Percentiles rank a stretch among this genome's conserved stretches.
phyloP scores from a whole-genome alignment of 2,329 filamentous ascomycete genomes.

The Ophiostoma pallidulum region DNA sequence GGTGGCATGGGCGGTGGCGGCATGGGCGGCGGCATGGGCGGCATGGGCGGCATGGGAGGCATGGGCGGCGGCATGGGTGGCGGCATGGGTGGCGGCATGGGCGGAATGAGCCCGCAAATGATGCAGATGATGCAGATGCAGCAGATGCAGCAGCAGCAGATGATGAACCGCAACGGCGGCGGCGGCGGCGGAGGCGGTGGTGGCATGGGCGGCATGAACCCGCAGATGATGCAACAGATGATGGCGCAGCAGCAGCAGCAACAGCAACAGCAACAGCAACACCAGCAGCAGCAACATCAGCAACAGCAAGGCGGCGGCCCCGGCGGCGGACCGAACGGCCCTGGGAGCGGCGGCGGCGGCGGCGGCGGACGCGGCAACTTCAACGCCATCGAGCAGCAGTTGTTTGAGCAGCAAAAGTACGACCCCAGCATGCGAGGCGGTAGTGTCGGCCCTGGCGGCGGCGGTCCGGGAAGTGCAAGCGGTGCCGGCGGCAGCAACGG shows the following conservation, averaged over 20 bases:
- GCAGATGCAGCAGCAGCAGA: slow-evolving; percentile 42
- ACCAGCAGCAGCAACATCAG: slow-evolving; percentile 24
- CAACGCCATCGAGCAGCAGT: slow-evolving; percentile 62
- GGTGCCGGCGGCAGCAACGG: slow-evolving; percentile 20
- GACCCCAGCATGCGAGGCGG: slow-evolving; percentile 48
- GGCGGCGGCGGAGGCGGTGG: slow-evolving; percentile 24
- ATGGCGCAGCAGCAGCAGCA: slow-evolving; percentile 30
- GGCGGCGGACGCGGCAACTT: slow-evolving; percentile 31
- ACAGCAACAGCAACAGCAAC: too few relatives aligned
- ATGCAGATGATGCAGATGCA: slow-evolving; percentile 69
- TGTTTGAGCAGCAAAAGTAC: slow-evolving; percentile 71
- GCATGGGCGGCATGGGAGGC: slow-evolving; percentile 42
- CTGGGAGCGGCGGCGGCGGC: slow-evolving; percentile 22
- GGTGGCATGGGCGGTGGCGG: slow-evolving; percentile 50
- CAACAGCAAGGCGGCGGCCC: background rate
- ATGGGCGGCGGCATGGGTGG: slow-evolving; percentile 8
- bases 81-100: slow-evolving; percentile 11
- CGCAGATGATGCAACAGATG: slow-evolving; percentile 49
- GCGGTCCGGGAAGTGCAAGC: slow-evolving; percentile 22
- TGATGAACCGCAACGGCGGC: slow-evolving; percentile 27
- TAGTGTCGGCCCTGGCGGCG: slow-evolving; percentile 11
- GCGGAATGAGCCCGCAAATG: slow-evolving; percentile 61
- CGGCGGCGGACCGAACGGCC: slow-evolving; percentile 13
- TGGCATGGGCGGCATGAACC: slow-evolving; percentile 28
- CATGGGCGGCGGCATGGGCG: slow-evolving; percentile 35